These are phyloP conservation scores for Aspergillus fijiensis DNA, from an alignment of 2,329 filamentous ascomycete genomes.

Conservation along the genomic window DNA sequence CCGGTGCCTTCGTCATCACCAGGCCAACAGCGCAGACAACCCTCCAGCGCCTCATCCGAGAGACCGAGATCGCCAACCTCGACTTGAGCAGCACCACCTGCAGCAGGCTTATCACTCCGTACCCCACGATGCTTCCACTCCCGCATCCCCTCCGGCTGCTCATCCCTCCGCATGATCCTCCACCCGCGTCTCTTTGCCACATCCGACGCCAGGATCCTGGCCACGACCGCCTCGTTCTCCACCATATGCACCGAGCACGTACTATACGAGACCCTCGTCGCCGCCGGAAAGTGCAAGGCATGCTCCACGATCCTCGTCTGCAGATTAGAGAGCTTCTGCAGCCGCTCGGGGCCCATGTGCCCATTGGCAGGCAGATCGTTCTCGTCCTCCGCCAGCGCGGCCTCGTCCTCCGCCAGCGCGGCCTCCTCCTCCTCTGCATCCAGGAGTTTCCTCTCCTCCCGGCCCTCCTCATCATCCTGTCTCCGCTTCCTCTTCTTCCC, in stretches of 20 bases:
- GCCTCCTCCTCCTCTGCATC: conserved; percentile 7
- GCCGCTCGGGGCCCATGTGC: conserved; percentile 59
- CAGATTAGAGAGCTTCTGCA: conserved; percentile 74
- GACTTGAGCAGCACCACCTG: conserved; percentile 12
- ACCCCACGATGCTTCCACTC: conserved; percentile 71
- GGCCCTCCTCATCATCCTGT: conserved; percentile 17
- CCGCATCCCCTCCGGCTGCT: conserved; percentile 74
- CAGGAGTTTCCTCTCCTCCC: not conserved
- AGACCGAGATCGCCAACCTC: conserved; percentile 22
- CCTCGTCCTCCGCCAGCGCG: conserved; percentile 2
- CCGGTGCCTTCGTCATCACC: conserved; percentile 81
- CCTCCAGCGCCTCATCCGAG: conserved; percentile 59
- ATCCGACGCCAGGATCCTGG: conserved; percentile 66
- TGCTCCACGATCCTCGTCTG: conserved; percentile 81
- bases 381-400: conserved; percentile 30
- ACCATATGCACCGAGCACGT: conserved; percentile 85
- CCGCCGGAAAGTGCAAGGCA: conserved; percentile 76
- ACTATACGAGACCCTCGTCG: conserved; percentile 79
- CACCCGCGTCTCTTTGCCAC: conserved; percentile 69
- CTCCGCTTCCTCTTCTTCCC: conserved; percentile 48
- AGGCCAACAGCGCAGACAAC: conserved; percentile 78
- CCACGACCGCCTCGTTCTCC: conserved; percentile 86
- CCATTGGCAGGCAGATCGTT: conserved; percentile 31
- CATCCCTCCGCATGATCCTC: conserved; percentile 68
- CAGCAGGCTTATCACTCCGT: conserved; percentile 38